These are phyloP conservation scores for Calonectria ilicicola DNA, from an alignment of 2,329 filamentous ascomycete genomes.

Conservation along the genomic window DNA sequence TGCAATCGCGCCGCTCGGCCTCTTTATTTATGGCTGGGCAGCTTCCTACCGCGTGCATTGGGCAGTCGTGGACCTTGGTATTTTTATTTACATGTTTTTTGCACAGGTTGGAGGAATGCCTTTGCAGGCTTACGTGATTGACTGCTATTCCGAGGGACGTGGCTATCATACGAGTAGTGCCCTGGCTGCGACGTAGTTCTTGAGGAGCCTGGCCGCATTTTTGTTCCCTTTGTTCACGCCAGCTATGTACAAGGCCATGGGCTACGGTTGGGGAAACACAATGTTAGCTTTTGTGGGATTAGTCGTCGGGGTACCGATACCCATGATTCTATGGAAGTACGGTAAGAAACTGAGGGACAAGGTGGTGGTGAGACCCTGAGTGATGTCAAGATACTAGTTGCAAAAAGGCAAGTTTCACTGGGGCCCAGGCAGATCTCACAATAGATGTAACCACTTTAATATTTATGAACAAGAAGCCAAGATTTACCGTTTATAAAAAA, in stretches of 20 bases:
- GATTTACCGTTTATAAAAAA: too few relatives aligned
- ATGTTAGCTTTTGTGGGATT: conserved; percentile 54
- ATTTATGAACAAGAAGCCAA: too few relatives aligned
- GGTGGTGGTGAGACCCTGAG: background rate
- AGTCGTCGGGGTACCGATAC: conserved; percentile 48
- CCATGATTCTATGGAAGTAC: conserved; percentile 55
- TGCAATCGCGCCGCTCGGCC: conserved; percentile 52
- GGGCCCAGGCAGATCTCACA: too few relatives aligned
- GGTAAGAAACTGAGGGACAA: conserved; percentile 48
- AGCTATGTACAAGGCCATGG: conserved; percentile 48
- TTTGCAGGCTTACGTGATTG: conserved; percentile 55
- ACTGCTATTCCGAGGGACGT: conserved; percentile 54
- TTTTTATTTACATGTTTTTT: conserved; percentile 47
- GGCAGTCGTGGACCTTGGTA: conserved; percentile 52
- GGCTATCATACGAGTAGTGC: conserved; percentile 57
- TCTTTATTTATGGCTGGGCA: conserved; percentile 59
- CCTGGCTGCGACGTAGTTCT: conserved; percentile 58
- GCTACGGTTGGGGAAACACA: conserved; percentile 55
- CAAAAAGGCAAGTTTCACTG: too few relatives aligned
- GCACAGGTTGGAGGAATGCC: conserved; percentile 48
- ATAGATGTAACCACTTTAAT: too few relatives aligned
- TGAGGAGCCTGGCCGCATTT: conserved; percentile 60
- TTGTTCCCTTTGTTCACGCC: conserved; percentile 63
- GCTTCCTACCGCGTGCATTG: conserved; percentile 52
- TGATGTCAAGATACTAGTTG: too few relatives aligned